Evolutionary conservation across 2,329 filamentous ascomycete species (phyloP), one percentile per base, ranked within the genome.

Genomic region (Fusarium veterinarium): DNA sequence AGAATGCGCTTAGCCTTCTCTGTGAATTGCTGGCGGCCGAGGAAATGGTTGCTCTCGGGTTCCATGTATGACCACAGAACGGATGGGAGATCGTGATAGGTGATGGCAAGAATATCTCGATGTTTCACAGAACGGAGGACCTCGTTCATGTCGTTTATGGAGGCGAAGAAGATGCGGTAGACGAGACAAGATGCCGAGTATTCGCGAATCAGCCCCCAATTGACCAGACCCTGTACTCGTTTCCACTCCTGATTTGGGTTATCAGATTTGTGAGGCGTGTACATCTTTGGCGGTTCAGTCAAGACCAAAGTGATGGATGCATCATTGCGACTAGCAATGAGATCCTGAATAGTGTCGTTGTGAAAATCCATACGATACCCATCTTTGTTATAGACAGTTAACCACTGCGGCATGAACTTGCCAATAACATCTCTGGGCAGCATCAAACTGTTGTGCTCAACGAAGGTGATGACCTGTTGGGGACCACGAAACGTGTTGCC

Each of bases 261-360:
- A 33, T 52, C 60, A 53, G 64, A 35, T 3, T 13, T 40, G 16
- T 42, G 10, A 67, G 40, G 37, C 40, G 66, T 23, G 76, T 88
- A 89, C 57, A 89, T 86, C 3, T 82, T 82, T 1, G 89, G 89
- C 3, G 88, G 83, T 35, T 86, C 84, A 25, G 76, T 81, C 13
- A 91, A 83, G 0, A 88, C 86, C 6, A 91, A 73, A 0, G 85
- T 86, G 20, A 90, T 75, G 1, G 82, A 80, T 67, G 80, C 60
- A 69, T 81, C 55, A 25, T 75, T 38, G 37, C 78, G 77, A 79
- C 72, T 83, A 73, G 79, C 76, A 5, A 88, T 79, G 13, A 86
- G 75, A 55, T 88, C 84, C 33, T 86, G 70, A 37, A 89, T 84
- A 4, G 81, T 86, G 25, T 83, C 81, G 41, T 87, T 85, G 0